Evolutionary conservation across 1,284 basidiomycete genomes (phyloP).

Genomic region (Rhizopogon parksii): DNA sequence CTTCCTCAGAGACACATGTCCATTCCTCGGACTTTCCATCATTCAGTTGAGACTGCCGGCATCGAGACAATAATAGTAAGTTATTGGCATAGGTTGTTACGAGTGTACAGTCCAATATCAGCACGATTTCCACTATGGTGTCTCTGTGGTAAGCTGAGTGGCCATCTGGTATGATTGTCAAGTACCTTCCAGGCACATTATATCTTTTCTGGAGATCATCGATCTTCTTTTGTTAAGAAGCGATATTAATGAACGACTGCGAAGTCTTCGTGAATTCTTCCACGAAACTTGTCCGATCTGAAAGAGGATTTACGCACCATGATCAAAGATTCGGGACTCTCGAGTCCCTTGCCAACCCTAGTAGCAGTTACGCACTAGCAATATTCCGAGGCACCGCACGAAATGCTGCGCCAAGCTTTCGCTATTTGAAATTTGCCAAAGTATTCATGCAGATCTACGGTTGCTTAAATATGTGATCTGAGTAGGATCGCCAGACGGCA

Average conservation of each 20-base stretch:
- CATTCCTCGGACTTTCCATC: conserved; percentile 58
- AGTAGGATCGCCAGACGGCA: neutral
- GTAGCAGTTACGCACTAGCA: neutral
- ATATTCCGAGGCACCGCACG: neutral
- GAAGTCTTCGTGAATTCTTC: neutral
- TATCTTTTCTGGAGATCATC: neutral
- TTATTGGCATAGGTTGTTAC: neutral
- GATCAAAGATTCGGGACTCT: neutral
- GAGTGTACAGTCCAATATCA: neutral
- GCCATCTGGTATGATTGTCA: neutral
- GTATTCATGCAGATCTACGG: neutral
- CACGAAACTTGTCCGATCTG: neutral
- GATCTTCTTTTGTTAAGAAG: neutral
- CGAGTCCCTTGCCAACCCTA: neutral
- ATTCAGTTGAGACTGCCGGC: neutral
- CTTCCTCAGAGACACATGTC: conserved; percentile 83
- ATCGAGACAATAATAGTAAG: neutral
- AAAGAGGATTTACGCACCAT: neutral
- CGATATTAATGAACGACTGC: conserved; percentile 1
- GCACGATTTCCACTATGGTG: neutral
- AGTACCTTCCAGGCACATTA: neutral
- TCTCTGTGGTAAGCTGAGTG: neutral
- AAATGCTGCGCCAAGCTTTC: neutral
- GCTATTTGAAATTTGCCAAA: neutral
- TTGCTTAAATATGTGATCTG: neutral